Evolutionary conservation across 2,329 filamentous ascomycete genomes (phyloP), one percentile per base, ranked within the genome.

Genomic region (Hymenoscyphus salicellus): DNA sequence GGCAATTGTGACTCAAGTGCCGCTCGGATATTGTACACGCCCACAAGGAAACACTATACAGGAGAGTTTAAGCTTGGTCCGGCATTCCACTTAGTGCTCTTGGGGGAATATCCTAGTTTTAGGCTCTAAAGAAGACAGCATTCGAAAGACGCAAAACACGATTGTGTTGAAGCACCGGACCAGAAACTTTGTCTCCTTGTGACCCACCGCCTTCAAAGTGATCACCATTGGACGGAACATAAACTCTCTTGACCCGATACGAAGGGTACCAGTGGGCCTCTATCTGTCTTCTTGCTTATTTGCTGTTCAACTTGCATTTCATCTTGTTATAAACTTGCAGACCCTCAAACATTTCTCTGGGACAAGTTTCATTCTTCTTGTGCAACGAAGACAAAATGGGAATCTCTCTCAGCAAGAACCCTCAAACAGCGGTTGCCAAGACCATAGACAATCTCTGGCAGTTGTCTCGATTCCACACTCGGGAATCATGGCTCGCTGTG

Each of bases 401-500:
- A 46, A 46, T 60, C 38, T 28, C 58, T 60, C 23, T 43, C n/a
- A 46, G 58, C 32, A 60, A 17, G 41, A 49, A 26, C 32, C 55
- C 55, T 20, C 28, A 56, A 56, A 32, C 55, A 3, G 17, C 26
- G 30, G 28, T 56, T 7, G 28, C 28, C 55, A 56, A 56, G 10
- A 33, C 30, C 28, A 11, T 33, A 30, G 55, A 56, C 55, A 56
- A 56, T 56, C 55, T 56, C 32, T 58, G 56, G 56, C 32, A 58
- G 33, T 33, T 58, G 20, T 36, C 56, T 36, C 43, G 60, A 20
- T 55, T 60, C 16, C 58, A 60, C 11, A 60, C 58, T 17, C 20
- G 41, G 23, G 58, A 60, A 38, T 33, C 58, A 43, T 60, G 58
- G 58, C 41, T 60, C 14, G 30, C 17, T 49, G 38, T 36, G n/a